Base-by-base conservation (phyloP, 208 protist genomes). In the Leishmania amazonensis region DNA sequence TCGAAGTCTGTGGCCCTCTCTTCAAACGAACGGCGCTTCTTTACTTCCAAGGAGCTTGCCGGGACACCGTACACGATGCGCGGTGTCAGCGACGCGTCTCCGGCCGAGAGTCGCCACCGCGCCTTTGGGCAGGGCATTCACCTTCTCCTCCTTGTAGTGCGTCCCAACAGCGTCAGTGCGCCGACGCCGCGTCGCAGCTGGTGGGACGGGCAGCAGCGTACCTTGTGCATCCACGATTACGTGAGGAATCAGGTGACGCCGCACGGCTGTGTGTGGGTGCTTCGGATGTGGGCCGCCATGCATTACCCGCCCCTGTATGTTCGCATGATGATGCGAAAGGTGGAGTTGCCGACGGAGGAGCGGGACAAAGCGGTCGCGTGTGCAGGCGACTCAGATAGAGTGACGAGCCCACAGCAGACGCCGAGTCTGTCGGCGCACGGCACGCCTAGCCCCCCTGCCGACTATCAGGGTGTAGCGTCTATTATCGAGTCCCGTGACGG, bases 101-200 rank as follows among this genome's bases (percentile, higher is more conserved):
- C 75, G 8, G 19, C 78, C 4, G 92, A 95, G 35, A 87, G 88
- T 67, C 60, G 93, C 24, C 72, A 79, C 3, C 91, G 95, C 45
- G 86, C 92, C n/a, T 88, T 82, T 17, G 92, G 95, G 95, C 93
- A 96, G 67, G 95, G 96, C 77, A 86, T 87, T 42, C 93, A 95
- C 72, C 81, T 97, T 42, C 62, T 95, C 19, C 75, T 53, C 28
- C 73, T 75, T 19, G 72, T 88, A 6, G 83, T 86, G 65, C 79
- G 49, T 6, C 53, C 19, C 17, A 88, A 88, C 80, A 80, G 51
- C 71, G 21, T 13, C 51, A 35, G 21, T 8, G 13, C 28, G 13
- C 58, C 38, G 47, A 72, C 13, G 54, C 76, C 35, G 13, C 79
- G 84, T 7, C 45, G 57, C 13, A 62, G 40, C 11, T 83, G 81